Evolutionary conservation across 176 grass and related monocot genomes (phyloP), one percentile per base, ranked within the genome.

Genomic region (Echinochloa phyllopogon): DNA sequence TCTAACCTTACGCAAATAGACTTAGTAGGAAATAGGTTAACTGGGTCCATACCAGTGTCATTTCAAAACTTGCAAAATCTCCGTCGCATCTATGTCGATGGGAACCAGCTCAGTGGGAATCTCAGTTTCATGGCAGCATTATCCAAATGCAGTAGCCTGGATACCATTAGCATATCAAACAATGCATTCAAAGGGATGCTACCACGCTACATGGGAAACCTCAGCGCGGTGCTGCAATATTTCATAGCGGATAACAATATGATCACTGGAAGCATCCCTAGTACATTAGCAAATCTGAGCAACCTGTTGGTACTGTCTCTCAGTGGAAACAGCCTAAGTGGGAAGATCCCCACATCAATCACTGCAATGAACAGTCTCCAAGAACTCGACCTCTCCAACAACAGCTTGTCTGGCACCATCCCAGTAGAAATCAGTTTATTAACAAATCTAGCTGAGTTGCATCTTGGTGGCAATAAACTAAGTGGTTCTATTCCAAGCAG

Each of bases 401-500:
- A 87, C 53, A 84, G 11, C 16, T 64, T 91, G 60, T 74, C 80
- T 16, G 80, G 89, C 21, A 64, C 37, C 36, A 83, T 91, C 51
- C 80, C 61, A 61, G 60, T 21, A 67, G 75, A 87, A 69, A 57
- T 91, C 17, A 72, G 69, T 77, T 20, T 39, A 60, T 51, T 87
- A 76, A 74, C 49, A 81, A 87, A 20, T 17, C 18, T 91, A 21
- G 72, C 24, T 56, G 0, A 33, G 23, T 63, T 91, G 63, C 14
- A 57, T 66, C 75, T 91, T 80, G 82, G 62, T 18, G 20, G 29
- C 17, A 91, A 91, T 65, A 45, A 72, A 82, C 55, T 91, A 27
- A 7, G 4, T 6, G 81, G 85, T 65, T 52, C 84, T 2, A 83
- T 91, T 42, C 86, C 90, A 20, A 79, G 44, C n/a, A 67, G 27